These are phyloP conservation scores for Ogataea pilisensis DNA, from an alignment of 805 yeast species.

Conservation along the genomic window DNA sequence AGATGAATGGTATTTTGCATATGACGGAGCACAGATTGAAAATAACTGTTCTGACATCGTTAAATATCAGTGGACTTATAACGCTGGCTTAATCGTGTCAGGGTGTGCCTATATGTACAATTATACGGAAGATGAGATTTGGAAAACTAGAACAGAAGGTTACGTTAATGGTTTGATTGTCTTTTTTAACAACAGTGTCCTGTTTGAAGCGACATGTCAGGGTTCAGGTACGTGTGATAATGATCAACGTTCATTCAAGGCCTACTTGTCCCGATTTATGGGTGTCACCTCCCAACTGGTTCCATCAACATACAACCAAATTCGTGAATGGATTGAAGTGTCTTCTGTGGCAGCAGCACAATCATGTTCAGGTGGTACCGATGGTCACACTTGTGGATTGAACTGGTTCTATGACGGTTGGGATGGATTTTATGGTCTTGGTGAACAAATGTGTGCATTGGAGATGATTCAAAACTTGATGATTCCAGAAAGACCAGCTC, in stretches of 20 bases:
- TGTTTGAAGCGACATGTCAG: conserved; percentile 88
- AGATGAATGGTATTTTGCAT: conserved; percentile 43
- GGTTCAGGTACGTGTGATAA: conserved; percentile 58
- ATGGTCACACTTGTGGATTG: conserved; percentile 72
- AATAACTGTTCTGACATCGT: conserved; percentile 61
- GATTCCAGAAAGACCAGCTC: conserved; percentile 43
- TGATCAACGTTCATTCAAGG: conserved; percentile 92
- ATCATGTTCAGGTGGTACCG: conserved; percentile 70
- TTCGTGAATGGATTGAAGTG: conserved; percentile 35
- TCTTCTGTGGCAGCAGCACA: conserved; percentile 67
- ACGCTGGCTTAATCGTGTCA: conserved; percentile 71
- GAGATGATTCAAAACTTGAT: conserved; percentile 55
- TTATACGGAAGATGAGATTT: conserved; percentile 56
- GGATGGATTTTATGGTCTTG: conserved; percentile 69
- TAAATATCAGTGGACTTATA: conserved; percentile 76
- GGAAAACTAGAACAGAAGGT: conserved; percentile 60
- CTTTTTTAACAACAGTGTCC: conserved; percentile 52
- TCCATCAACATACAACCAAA: conserved; percentile 45
- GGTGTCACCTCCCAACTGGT: conserved; percentile 70
- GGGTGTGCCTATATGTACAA: conserved; percentile 83
- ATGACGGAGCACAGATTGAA: conserved; percentile 62
- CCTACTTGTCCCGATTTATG: conserved; percentile 69
- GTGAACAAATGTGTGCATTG: conserved; percentile 74
- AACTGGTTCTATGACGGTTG: conserved; percentile 57
- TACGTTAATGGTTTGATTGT: conserved; percentile 52